These are phyloP conservation scores for Boletus semigastroideus DNA, from an alignment of 1,284 basidiomycete genomes.

Conservation along the genomic window DNA sequence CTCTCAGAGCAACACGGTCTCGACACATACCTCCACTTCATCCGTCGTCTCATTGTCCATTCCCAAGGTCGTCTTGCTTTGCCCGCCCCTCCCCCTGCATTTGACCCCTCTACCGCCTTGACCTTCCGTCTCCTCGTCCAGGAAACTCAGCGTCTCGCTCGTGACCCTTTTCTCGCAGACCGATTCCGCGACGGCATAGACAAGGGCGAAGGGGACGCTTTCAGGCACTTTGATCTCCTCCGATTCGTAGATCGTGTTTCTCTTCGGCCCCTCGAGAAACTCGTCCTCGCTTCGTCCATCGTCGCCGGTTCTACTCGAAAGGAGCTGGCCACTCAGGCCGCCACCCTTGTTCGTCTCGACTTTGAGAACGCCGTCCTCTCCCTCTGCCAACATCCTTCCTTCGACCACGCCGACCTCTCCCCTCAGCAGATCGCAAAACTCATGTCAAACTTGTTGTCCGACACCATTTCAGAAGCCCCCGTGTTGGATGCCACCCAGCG, in stretches of 20 bases:
- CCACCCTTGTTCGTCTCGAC: slow-evolving; percentile 64
- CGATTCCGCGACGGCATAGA: slow-evolving; percentile 84
- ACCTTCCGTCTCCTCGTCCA: slow-evolving; percentile 83
- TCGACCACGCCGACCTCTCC: slow-evolving; percentile 77
- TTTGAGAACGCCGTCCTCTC: slow-evolving; percentile 75
- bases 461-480: slow-evolving; percentile 62
- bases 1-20: slow-evolving; percentile 92
- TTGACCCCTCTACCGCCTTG: slow-evolving; percentile 69
- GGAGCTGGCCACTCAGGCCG: slow-evolving; percentile 70
- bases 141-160: slow-evolving; percentile 81
- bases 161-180: slow-evolving; percentile 84
- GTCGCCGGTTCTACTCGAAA: slow-evolving; percentile 66
- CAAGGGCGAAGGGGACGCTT: slow-evolving; percentile 78
- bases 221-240: slow-evolving; percentile 76
- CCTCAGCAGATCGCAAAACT: slow-evolving; percentile 75
- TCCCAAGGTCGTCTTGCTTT: slow-evolving; percentile 69
- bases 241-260: slow-evolving; percentile 78
- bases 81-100: slow-evolving; percentile 54
- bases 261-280: slow-evolving; percentile 74
- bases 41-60: slow-evolving; percentile 87
- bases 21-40: slow-evolving; percentile 94
- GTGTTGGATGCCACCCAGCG: slow-evolving; percentile 69
- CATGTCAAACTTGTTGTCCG: slow-evolving; percentile 75
- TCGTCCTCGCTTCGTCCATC: slow-evolving; percentile 75
- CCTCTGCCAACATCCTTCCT: slow-evolving; percentile 71